These are phyloP conservation scores for Alternaria triticina DNA, from an alignment of 2,329 filamentous ascomycete species.

Conservation along the genomic window DNA sequence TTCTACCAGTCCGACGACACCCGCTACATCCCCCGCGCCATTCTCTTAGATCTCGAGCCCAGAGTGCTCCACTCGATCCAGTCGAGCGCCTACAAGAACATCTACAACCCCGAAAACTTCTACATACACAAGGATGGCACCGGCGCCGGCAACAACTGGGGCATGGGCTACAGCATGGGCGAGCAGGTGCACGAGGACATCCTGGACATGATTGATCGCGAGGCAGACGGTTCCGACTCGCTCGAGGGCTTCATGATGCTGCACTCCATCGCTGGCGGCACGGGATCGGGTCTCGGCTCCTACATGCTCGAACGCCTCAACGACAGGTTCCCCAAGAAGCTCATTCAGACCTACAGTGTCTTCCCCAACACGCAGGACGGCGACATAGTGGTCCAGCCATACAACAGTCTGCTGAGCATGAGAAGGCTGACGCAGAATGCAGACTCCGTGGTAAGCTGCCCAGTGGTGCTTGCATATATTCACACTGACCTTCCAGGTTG, in stretches of 20 bases:
- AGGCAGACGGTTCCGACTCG: conserved; percentile 97
- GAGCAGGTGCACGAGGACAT: conserved; percentile 94
- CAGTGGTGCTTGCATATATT: neutral
- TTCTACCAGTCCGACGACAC: conserved; percentile 99
- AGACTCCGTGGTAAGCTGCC: conserved; percentile 78
- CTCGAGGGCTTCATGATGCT: conserved; percentile 99
- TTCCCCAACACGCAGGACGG: conserved; percentile 92
- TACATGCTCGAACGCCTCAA: conserved; percentile 95
- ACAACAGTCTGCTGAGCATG: conserved; percentile 95
- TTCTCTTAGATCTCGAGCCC: conserved; percentile 93
- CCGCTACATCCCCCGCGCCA: conserved; percentile 94
- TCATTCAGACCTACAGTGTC: conserved; percentile 98
- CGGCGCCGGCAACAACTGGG: conserved; percentile 98
- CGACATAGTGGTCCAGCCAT: conserved; percentile 96
- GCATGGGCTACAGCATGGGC: conserved; percentile 91
- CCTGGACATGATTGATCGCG: conserved; percentile 98
- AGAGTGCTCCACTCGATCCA: conserved; percentile 92
- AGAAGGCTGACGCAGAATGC: conserved; percentile 91
- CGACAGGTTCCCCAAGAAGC: conserved; percentile 97
- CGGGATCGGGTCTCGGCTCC: conserved; percentile 92
- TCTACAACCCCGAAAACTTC: conserved; percentile 99
- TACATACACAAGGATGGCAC: conserved; percentile 93
- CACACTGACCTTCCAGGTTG: conserved; percentile 60
- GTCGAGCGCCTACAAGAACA: conserved; percentile 92
- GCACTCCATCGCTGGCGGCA: conserved; percentile 96